Evolutionary conservation across 345 rosid species (phyloP), one percentile per base, ranked within the genome.

Genomic region (Syzygium aromaticum): DNA sequence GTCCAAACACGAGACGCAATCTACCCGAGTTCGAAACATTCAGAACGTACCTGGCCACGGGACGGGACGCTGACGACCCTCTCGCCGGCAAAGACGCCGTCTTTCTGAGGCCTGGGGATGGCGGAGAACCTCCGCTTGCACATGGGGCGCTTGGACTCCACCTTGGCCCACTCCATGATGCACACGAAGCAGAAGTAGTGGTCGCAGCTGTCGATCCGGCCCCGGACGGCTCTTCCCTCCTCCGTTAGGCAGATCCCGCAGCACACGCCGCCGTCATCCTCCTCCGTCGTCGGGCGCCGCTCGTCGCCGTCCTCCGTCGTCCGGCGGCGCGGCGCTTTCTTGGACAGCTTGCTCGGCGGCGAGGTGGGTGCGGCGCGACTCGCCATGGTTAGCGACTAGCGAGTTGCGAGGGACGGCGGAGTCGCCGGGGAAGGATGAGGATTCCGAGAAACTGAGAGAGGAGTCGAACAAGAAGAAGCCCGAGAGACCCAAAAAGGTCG

Each of bases 121-220:
- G 88, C 10, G 87, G 90, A 63, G 92, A 93, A 93, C 84, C 94
- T 87, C 84, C 91, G 91, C 91, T 94, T 93, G 92, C 95, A 93
- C 85, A 93, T 61, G 49, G 96, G 95, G 88, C 95, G 93, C 43
- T 89, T 89, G 7, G 96, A 92, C 92, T 94, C 94, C 53, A 94
- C 90, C 90, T 90, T 93, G 49, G 94, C 92, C 95, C 96, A 94
- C 67, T 94, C 96, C 91, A 92, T 88, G 89, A 94, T 92, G 89
- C 96, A 94, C 11, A 92, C 91, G 89, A 93, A 94, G 90, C 96
- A 94, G 90, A 93, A 94, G 88, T 89, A 94, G 83, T 94, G 96
- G 63, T 88, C 88, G 93, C 95, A 94, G 92, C 93, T 73, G 82
- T 94, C 94, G 73, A 94, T 92, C 77, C 52, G n/a, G 46, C 96